Evolutionary conservation across 2,329 filamentous ascomycete species (phyloP), one percentile per base, ranked within the genome.

Genomic region (Moelleriella libera): DNA sequence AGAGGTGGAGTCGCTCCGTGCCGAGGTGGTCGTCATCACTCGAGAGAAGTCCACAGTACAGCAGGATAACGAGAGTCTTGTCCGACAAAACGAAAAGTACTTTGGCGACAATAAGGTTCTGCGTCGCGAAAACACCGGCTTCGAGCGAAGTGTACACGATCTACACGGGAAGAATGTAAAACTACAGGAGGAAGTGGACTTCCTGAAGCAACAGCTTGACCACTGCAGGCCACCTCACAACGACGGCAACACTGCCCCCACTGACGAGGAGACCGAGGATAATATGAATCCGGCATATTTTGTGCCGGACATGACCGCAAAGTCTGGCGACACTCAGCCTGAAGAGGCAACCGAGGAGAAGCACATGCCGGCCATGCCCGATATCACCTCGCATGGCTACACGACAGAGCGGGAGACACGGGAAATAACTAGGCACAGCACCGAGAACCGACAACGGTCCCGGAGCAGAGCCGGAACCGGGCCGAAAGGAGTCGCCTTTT

Each of bases 211-310:
- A 47, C 67, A 72, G 50, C 56, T 73, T 14, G 63, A 71, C 39
- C 63, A 68, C 47, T 66, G 60, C 47, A 64, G 67, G 14, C 64
- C 64, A 1, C 52, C 59, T 29, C 60, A 61, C 30, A 64, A 66
- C 53, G 60, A 64, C 3, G 60, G 68, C 47, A 56, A 65, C 11
- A 57, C 63, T 40, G 60, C 55, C 11, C 59, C 56, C 10, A 53
- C 63, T 2, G 62, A 66, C 4, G 62, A 65, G 1, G 60, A 63
- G 47, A 65, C 62, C 6, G 68, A 69, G 45, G 72, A 76, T 40
- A 75, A 76, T 52, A 75, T 78, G 70, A 78, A 75, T 0, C 78
- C 75, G 5, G 75, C 72, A 4, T 72, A 77, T 54, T 76, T 78
- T 53, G 64, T 78, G 48, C 74, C 75, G 28, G 75, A 79, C 51